Evolutionary conservation across 2,329 filamentous ascomycete genomes (phyloP), one percentile per base, ranked within the genome.

Genomic region (Fusarium zealandicum): DNA sequence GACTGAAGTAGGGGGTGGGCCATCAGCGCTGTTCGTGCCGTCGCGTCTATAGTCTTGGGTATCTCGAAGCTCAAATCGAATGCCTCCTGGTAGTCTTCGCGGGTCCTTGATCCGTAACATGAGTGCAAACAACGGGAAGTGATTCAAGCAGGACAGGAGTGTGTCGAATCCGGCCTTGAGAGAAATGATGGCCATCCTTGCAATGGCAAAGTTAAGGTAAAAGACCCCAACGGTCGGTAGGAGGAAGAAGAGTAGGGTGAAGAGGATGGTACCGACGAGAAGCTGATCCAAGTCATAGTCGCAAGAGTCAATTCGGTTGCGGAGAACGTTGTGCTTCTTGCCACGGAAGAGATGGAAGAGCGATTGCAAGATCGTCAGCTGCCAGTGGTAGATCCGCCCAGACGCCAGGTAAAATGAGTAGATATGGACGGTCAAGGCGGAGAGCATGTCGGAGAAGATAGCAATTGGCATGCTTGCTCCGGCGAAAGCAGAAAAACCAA

Each of bases 281-380:
- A 99, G 84, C 75, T 99, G 96, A 71, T 99, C 95, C 18, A 99
- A 84, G 71, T 98, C 95, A 76, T 99, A 99, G 76, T 98, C 95
- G 80, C 95, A 99, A 39, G 93, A 96, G 72, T 99, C 95, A 68
- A 99, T 98, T 75, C 95, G 92, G 70, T 97, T 96, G 57, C 96
- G 90, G 17, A 99, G 84, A 13, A 99, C 89, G 65, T 99, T 99
- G 71, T 96, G 90, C 74, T 99, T 99, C 78, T 97, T 98, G 53
- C 95, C 96, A 27, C 93, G 90, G 72, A 99, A 99, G 9, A 99
- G 86, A 72, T 99, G 96, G 74, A 99, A 99, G n/a, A 99, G 86
- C 10, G 93, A 98, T 62, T 93, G 88, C 61, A 99, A 89, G 59
- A 99, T 98, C 4, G 90, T 96, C 57, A 99, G 86, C 75, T 99